Evolutionary conservation across 2,329 filamentous ascomycete genomes (phyloP).

Genomic region (Aspergillus awamori): DNA sequence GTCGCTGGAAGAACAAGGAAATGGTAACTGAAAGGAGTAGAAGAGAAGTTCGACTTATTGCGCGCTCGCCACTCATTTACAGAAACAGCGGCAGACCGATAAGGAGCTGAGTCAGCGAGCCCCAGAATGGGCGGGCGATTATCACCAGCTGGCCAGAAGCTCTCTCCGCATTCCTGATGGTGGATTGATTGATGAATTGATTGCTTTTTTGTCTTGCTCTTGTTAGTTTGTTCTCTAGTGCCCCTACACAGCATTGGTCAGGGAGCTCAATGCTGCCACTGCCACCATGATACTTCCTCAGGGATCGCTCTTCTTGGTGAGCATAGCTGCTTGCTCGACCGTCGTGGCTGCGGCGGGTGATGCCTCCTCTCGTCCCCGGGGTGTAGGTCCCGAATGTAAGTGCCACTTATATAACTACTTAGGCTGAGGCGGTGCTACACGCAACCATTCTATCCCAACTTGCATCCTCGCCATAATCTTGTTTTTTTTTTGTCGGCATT

Average conservation of each 20-base stretch:
- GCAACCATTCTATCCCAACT: background rate
- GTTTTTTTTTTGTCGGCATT: background rate
- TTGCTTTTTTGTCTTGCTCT: background rate
- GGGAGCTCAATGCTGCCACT: slow-evolving; percentile 36
- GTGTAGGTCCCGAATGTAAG: slow-evolving; percentile 90
- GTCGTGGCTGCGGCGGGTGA: slow-evolving; percentile 56
- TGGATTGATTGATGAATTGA: slow-evolving; percentile 6
- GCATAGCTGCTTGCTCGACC: slow-evolving; percentile 39
- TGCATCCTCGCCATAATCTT: background rate
- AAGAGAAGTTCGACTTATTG: background rate
- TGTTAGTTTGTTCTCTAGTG: background rate
- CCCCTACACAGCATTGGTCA: slow-evolving; percentile 12
- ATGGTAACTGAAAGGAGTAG: too few relatives aligned
- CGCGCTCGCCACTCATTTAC: background rate
- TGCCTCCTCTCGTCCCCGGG: slow-evolving; percentile 72
- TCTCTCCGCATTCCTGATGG: slow-evolving; percentile 36
- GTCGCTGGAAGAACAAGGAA: background rate
- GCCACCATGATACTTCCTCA: slow-evolving; percentile 42
- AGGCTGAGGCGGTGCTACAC: background rate
- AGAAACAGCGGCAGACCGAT: slow-evolving; percentile 14
- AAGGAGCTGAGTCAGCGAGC: slow-evolving; percentile 35
- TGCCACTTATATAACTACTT: slow-evolving; percentile 24
- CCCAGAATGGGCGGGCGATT: slow-evolving; percentile 29
- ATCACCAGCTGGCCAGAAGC: slow-evolving; percentile 45
- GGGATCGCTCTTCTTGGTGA: slow-evolving; percentile 38